These are phyloP conservation scores for Hippophae gyantsensis DNA, from an alignment of 306 rosid genomes.

Conservation along the genomic window DNA sequence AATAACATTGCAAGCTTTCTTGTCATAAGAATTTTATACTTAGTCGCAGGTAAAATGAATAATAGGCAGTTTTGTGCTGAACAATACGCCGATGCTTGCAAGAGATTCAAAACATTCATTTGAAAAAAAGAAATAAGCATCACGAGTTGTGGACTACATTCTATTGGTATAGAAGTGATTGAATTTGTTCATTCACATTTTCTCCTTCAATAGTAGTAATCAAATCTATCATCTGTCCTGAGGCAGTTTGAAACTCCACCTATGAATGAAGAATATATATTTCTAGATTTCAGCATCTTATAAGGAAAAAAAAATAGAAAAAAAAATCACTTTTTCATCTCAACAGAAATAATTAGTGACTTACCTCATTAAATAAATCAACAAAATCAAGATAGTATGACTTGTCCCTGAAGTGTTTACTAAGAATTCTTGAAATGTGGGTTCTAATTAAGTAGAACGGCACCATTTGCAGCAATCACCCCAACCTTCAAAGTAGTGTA, in stretches of 20 bases:
- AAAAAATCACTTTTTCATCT: conserved; percentile 3
- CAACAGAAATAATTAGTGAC: background rate
- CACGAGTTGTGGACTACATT: background rate
- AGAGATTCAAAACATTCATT: conserved; percentile 13
- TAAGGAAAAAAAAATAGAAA: background rate
- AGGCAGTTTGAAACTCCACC: conserved; percentile 90
- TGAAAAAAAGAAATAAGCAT: background rate
- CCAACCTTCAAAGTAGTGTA: conserved; percentile 43
- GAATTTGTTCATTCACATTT: conserved; percentile 42
- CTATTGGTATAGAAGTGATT: background rate
- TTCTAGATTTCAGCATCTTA: background rate
- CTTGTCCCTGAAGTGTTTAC: conserved; percentile 67
- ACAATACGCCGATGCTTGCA: conserved; percentile 83
- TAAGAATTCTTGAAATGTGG: conserved; percentile 63
- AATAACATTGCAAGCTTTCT: too few species aligned
- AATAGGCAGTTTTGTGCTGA: conserved; percentile 81
- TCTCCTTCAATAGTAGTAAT: conserved; percentile 76
- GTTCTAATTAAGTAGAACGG: conserved; percentile 42
- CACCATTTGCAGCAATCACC: conserved; percentile 77
- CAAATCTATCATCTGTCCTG: conserved; percentile 91
- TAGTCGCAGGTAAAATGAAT: conserved; percentile 67
- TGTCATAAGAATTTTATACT: too few species aligned
- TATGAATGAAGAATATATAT: conserved; percentile 2
- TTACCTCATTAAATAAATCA: conserved; percentile 81
- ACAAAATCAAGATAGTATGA: conserved; percentile 67